phyloP scores from a whole-genome alignment of 75 land plant genomes.

The Isoetes taiwanensis region DNA sequence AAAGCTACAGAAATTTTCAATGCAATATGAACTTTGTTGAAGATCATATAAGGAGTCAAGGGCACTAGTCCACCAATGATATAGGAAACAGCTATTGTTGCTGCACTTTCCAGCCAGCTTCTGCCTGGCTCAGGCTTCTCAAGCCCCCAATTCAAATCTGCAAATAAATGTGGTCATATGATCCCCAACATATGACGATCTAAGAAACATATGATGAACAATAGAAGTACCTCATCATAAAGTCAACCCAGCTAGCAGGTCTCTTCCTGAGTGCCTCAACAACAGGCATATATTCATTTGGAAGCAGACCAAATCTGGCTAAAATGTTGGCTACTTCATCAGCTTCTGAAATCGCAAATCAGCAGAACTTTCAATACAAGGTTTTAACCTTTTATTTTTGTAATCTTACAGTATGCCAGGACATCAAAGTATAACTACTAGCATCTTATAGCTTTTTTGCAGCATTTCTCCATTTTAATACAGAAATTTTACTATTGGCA shows the following conservation, averaged over 20 bases:
- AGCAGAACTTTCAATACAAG: neutral
- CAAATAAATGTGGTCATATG: neutral
- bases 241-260: slow-evolving; percentile 89
- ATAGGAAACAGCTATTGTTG: slow-evolving; percentile 74
- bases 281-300: slow-evolving; percentile 67
- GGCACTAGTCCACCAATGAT: slow-evolving; percentile 76
- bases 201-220: neutral
- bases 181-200: neutral
- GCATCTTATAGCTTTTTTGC: too few species aligned
- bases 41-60: slow-evolving; percentile 61
- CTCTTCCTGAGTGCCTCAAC: slow-evolving; percentile 67
- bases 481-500: too few species aligned
- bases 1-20: slow-evolving; percentile 46
- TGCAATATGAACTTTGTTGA: slow-evolving; percentile 41
- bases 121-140: slow-evolving; percentile 91
- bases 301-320: slow-evolving; percentile 65
- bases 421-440: too few species aligned
- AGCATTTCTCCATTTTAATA: too few species aligned
- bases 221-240: slow-evolving; percentile 85
- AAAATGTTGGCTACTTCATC: slow-evolving; percentile 80
- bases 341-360: slow-evolving; percentile 52
- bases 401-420: too few species aligned
- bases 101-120: slow-evolving; percentile 63
- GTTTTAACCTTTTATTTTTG: too few species aligned
- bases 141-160: slow-evolving; percentile 92